Evolutionary conservation across 2,329 filamentous ascomycete genomes (phyloP).

Genomic region (Apiospora arundinis): DNA sequence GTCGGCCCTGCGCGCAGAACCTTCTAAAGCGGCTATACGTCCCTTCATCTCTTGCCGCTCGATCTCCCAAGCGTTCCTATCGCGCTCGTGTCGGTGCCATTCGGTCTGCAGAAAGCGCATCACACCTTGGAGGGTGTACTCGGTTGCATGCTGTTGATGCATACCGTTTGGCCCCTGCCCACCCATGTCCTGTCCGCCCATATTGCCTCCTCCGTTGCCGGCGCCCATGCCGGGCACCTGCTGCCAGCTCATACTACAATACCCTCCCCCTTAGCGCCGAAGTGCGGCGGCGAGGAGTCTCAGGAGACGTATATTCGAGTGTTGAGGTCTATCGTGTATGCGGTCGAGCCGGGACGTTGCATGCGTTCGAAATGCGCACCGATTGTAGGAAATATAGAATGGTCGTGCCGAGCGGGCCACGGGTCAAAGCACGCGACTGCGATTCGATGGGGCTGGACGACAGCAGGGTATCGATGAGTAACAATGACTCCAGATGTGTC

Average conservation of each 20-base stretch:
- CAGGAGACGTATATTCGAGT: background rate
- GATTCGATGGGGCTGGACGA: slow-evolving; percentile 3
- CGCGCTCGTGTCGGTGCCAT: slow-evolving; percentile 98
- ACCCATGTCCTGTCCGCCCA: slow-evolving; percentile 48
- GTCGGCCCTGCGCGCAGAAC: slow-evolving; percentile 84
- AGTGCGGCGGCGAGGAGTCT: background rate
- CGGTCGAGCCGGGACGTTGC: slow-evolving; percentile 10
- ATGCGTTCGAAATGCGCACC: slow-evolving; percentile 26
- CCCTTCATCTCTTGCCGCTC: slow-evolving; percentile 99
- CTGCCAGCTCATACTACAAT: slow-evolving; percentile 44
- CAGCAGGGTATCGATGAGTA: slow-evolving; percentile 1
- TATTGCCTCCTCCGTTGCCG: slow-evolving; percentile 51
- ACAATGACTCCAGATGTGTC: slow-evolving; percentile 6
- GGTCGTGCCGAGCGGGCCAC: slow-evolving; percentile 9
- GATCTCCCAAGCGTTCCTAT: slow-evolving; percentile 98
- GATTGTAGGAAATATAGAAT: background rate
- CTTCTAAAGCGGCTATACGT: slow-evolving; percentile 92
- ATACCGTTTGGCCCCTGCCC: slow-evolving; percentile 48
- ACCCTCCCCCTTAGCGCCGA: slow-evolving; percentile 12
- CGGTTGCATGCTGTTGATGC: slow-evolving; percentile 63
- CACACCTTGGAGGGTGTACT: slow-evolving; percentile 75
- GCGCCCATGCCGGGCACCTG: slow-evolving; percentile 48
- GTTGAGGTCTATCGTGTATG: slow-evolving; percentile 22
- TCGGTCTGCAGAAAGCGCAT: slow-evolving; percentile 99
- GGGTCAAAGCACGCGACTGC: slow-evolving; percentile 13